Base-by-base conservation (phyloP, 306 rosid genomes). In the Glycine tomentella region DNA sequence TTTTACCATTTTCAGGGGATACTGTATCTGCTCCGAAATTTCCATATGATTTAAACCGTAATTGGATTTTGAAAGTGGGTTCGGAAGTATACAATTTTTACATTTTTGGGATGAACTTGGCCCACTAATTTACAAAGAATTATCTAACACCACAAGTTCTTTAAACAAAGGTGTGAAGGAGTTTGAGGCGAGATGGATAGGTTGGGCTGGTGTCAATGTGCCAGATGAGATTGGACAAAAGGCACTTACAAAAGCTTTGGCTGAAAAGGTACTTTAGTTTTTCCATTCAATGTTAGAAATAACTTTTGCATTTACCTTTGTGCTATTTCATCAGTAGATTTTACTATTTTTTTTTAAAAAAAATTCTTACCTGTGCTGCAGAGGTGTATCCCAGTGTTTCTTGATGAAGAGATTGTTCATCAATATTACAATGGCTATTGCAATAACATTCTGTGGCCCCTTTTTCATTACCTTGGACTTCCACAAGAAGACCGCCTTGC, bases 401-500 rank as follows among this genome's bases (percentile, higher is more conserved):
- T 93, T 74, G 97, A 93, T 82, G 98, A 93, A 84, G 98, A 90
- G 84, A 89, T 93, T 82, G 97, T 93, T 65, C 93, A 93, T 82
- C 98, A 91, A 78, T 93, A 93, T 85, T 93, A 93, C 81, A 93
- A 93, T 85, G 98, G 98, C 53, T 93, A 93, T 68, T 93, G 98
- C 88, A 93, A 93, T 86, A 93, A 93, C 81, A 93, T 93, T 50
- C 80, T 93, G 81, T 93, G 98, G 98, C 98, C 98, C 59, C 92
- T 93, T 77, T 93, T 93, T 85, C 98, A 93, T 81, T 93, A 93
- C 89, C 91, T 93, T 72, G 98, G 97, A 77, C 98, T 93, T 77
- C 98, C 98, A 55, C 98, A 93, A 85, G 98, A 93, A 88, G 98
- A 93, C 74, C 92, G 98, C 78, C 98, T 93, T 72, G 98, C 98